Evolutionary conservation across 2,329 filamentous ascomycete species (phyloP), one percentile per base, ranked within the genome.

Genomic region (Nemania bipapillata): DNA sequence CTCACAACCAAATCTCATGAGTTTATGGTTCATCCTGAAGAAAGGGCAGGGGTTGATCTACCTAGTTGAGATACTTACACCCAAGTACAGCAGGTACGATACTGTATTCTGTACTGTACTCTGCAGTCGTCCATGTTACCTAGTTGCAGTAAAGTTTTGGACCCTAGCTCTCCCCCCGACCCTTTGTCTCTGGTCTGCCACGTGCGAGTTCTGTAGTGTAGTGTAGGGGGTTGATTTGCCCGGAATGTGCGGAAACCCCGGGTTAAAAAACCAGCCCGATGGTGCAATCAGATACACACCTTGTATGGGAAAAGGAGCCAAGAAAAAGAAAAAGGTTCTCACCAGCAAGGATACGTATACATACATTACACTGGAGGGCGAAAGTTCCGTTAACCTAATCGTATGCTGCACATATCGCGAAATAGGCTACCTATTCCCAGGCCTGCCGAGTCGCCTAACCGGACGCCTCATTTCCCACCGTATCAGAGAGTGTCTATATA

Each of bases 1-100:
- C n/a, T 52, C 15, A 53, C n/a, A 30, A 59, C 65, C 59, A 59
- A 24, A 17, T 37, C 17, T 59, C n/a, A 2, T 22, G 4, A 30
- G 30, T 67, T 54, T 49, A 28, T 67, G 65, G 65, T 55, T 63
- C 52, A 53, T 55, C 30, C 28, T 58, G 53, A 45, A 57, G 26
- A 40, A 52, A 53, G 35, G 20, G 24, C 42, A 65, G 56, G 57
- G 52, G 20, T 50, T 11, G 9, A 45, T 49, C 35, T 42, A 42
- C 7, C 3, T 26, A 20, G 57, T 20, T 26, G 52, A 60, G 30
- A 35, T 40, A 20, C 6, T n/a, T n/a, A n/a, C n/a, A n/a, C n/a
- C n/a, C n/a, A n/a, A n/a, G 20, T n/a, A 28, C 1, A 7, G 22
- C 28, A 42, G n/a, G 32, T 28, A 60, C 28, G 3, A 8, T 49